Evolutionary conservation across 106 monocot species (phyloP), one percentile per base, ranked within the genome.

Genomic region (Ottelia alismoides): DNA sequence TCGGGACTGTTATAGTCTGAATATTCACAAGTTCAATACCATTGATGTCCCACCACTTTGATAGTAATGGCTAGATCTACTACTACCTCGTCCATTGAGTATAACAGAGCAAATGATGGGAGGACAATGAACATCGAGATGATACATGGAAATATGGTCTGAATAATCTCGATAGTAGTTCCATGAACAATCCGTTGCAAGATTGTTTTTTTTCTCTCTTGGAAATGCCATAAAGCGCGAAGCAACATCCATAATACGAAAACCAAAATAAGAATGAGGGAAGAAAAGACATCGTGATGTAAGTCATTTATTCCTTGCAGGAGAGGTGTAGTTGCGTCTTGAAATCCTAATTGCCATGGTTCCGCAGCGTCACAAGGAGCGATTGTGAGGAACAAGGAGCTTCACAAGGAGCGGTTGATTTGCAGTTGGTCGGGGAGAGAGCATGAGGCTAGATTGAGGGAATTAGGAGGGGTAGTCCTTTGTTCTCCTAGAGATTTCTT

Each of bases 271-370:
- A 54, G 53, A 54, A 54, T 54, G 53, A 54, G 53, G 53, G 26
- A 10, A 20, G 17, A 57, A 57, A 57, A 57, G 6, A 57, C 31
- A 30, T 57, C 30, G 11, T 57, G 27, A 35, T 57, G 56, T 20
- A 57, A 57, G 56, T 57, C 56, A 57, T 30, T 57, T 29, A 57
- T 57, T 57, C 56, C 53, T 54, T 54, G 53, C 53, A 54, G 12
- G 23, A n/a, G 11, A 54, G 53, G 53, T 54, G 53, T 54, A 24
- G 23, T 22, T 54, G 53, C 40, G 16, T 43, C 40, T 43, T 43
- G 40, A 43, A 16, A 43, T 43, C 40, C 40, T 43, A 43, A 43
- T 54, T 54, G 23, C 53, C 53, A 54, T 54, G 53, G 53, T 54
- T 54, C 53, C 25, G 26, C 27, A 21, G 53, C 27, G 26, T 27